Evolutionary conservation across 768 basidiomycete species (phyloP).

Genomic region (Tremella fuciformis): DNA sequence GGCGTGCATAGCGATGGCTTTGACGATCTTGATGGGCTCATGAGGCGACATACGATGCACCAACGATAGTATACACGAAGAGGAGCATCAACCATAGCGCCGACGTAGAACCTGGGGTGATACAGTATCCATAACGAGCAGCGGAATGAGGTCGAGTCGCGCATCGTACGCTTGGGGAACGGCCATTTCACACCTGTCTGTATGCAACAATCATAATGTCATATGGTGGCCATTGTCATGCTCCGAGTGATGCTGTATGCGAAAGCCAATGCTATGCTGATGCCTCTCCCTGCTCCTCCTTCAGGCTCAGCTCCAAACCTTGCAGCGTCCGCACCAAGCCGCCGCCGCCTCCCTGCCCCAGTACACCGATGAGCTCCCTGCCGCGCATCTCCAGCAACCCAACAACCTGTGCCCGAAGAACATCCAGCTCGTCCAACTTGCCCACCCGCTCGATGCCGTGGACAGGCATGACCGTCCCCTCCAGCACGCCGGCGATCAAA

Average conservation of each 20-base stretch:
- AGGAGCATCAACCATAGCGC: too few relatives aligned
- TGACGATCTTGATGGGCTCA: conserved; percentile 57
- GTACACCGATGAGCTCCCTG: conserved; percentile 67
- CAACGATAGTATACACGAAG: too few relatives aligned
- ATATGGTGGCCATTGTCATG: too few relatives aligned
- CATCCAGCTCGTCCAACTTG: conserved; percentile 72
- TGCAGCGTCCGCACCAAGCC: conserved; percentile 69
- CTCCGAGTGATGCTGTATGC: background rate
- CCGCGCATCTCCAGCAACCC: conserved; percentile 75
- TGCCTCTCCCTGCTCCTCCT: conserved; percentile 53
- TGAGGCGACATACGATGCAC: conserved; percentile 6
- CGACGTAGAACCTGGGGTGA: too few relatives aligned
- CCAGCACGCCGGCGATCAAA: conserved; percentile 75
- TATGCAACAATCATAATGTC: too few relatives aligned
- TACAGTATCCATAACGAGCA: too few relatives aligned
- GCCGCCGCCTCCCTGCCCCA: conserved; percentile 68
- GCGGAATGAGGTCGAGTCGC: too few relatives aligned
- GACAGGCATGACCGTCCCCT: conserved; percentile 65
- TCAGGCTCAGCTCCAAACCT: conserved; percentile 67
- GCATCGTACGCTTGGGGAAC: too few relatives aligned
- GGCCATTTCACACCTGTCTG: too few relatives aligned
- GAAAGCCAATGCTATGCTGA: conserved; percentile 7
- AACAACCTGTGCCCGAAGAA: conserved; percentile 75
- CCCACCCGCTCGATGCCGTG: conserved; percentile 63
- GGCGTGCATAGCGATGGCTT: conserved; percentile 89